phyloP scores from a whole-genome alignment of 768 basidiomycete genomes.

The Tricholoma hemisulphureum region DNA sequence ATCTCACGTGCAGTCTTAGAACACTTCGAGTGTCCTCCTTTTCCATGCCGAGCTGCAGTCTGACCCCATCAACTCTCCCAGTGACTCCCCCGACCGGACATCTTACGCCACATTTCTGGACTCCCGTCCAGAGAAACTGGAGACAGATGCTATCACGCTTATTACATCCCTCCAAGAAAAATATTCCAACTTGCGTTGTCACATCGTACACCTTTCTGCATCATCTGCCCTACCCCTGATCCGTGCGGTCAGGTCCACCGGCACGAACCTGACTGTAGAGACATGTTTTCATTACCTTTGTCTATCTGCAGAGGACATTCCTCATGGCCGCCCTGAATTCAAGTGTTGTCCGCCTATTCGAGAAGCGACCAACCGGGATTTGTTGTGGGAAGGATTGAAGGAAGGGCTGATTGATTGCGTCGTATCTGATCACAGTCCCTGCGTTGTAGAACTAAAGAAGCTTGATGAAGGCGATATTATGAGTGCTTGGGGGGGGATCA shows the following conservation, averaged over 20 bases:
- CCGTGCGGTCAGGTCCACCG: constrained; percentile 60
- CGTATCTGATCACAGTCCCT: constrained; percentile 96
- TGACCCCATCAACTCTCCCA: constrained; percentile 9
- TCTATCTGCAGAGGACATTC: constrained; percentile 70
- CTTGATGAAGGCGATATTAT: constrained; percentile 78
- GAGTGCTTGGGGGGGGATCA: constrained; percentile 94
- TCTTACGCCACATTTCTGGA: constrained; percentile 79
- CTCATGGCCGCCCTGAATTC: constrained; percentile 77
- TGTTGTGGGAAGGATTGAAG: constrained; percentile 77
- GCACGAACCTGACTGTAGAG: constrained; percentile 82
- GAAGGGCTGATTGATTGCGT: constrained; percentile 88
- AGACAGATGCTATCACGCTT: constrained; percentile 77
- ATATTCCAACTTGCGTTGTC: constrained; percentile 73
- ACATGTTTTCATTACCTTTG: constrained; percentile 98
- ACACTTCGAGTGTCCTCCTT: constrained; percentile 66
- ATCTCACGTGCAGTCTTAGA: constrained; percentile 38
- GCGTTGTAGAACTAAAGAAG: constrained; percentile 77
- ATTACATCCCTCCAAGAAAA: constrained; percentile 62
- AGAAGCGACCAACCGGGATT: constrained; percentile 64
- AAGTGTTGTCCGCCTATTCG: constrained; percentile 98
- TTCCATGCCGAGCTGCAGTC: constrained; percentile 90
- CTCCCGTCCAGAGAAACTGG: constrained; percentile 80
- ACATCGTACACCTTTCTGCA: constrained; percentile 95
- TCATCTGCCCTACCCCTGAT: constrained; percentile 77
- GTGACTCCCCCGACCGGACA: constrained; percentile 37